A percentile compares a stretch with the other conserved stretches of the same genome.
Evolutionary conservation across 163 green algal species (phyloP).

Genomic region (Chloromonas sp.): DNA sequence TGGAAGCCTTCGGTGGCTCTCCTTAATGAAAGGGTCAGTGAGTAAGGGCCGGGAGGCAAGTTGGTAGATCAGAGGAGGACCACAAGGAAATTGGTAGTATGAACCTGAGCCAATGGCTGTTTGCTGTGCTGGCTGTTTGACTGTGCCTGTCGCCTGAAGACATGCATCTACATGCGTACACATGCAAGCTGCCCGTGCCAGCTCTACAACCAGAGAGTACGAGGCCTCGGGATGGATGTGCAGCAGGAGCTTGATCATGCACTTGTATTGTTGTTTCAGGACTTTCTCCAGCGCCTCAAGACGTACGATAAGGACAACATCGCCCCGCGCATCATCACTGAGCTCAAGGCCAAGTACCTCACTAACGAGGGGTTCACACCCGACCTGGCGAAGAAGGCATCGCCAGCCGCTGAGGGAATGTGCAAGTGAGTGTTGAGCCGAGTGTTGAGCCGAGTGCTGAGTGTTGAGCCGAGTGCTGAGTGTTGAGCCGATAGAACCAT

Average conservation of each 20-base stretch:
- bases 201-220: not conserved
- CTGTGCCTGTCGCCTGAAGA: no score
- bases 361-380: constrained; percentile 66
- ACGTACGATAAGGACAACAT: constrained; percentile 80
- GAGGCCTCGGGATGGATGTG: no score
- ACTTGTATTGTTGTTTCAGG: constrained; percentile 14
- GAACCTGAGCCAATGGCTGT: not conserved
- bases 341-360: constrained; percentile 54
- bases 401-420: not conserved
- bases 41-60: no score
- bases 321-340: constrained; percentile 49
- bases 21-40: constrained; percentile 50
- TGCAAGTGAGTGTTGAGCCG: not conserved
- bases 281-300: constrained; percentile 66
- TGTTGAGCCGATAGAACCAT: no score
- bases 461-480: no score
- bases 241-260: no score
- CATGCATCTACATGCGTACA: no score
- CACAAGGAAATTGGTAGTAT: no score
- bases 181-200: not conserved
- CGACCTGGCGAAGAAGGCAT: constrained; percentile 30
- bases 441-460: no score
- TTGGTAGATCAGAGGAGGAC: no score
- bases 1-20: constrained; percentile 63
- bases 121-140: not conserved